A percentile compares a stretch with the other conserved stretches of the same genome.
phyloP scores from a whole-genome alignment of 2,329 filamentous ascomycete species.

The Chaetomiaceae sp. region DNA sequence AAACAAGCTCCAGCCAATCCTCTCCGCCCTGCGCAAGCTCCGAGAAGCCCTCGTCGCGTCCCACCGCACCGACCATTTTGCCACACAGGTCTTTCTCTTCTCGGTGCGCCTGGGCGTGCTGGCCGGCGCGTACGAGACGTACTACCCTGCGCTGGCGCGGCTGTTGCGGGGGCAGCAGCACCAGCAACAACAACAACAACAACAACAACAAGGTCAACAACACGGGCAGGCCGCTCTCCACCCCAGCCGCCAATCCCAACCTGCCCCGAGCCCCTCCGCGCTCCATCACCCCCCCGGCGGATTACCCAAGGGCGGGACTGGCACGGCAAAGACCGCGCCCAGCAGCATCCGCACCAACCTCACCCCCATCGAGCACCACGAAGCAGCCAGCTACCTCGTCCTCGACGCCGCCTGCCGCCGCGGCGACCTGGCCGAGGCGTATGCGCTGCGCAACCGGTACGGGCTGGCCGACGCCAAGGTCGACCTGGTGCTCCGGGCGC shows the following conservation, averaged over 20 bases:
- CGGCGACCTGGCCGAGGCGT: conserved; percentile 68
- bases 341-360: conserved; percentile 29
- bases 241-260: too few species aligned
- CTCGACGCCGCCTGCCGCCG: conserved; percentile 87
- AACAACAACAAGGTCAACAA: neutral
- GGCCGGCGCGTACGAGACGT: conserved; percentile 77
- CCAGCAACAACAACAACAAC: neutral
- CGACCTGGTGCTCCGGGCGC: conserved; percentile 61
- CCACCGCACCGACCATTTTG: conserved; percentile 71
- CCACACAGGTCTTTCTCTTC: conserved; percentile 87
- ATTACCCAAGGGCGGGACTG: too few species aligned
- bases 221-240: too few species aligned
- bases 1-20: conserved; percentile 63
- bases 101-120: conserved; percentile 81
- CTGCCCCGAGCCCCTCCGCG: too few species aligned
- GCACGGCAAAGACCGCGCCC: too few species aligned
- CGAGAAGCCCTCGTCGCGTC: conserved; percentile 84
- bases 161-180: conserved; percentile 55
- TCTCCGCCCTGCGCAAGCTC: conserved; percentile 84
- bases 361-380: conserved; percentile 57
- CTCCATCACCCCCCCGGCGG: too few species aligned
- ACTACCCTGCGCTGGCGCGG: conserved; percentile 80
- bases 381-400: conserved; percentile 76
- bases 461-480: conserved; percentile 61
- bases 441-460: conserved; percentile 59